These are phyloP conservation scores for Amylocarpus encephaloides DNA, from an alignment of 2,329 filamentous ascomycete genomes.

Conservation along the genomic window DNA sequence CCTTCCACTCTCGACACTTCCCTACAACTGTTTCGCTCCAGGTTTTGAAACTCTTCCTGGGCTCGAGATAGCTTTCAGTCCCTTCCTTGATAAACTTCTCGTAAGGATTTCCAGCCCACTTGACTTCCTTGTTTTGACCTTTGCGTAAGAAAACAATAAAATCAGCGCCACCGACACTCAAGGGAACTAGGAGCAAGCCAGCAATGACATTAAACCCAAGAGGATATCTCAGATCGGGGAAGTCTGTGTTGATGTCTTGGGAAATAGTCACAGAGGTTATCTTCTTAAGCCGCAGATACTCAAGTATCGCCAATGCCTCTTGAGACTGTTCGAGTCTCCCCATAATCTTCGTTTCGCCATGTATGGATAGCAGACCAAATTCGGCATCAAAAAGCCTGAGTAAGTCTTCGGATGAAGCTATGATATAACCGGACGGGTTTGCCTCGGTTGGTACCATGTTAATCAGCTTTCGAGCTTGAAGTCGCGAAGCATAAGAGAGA, in stretches of 20 bases:
- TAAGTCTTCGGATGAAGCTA: conserved; percentile 81
- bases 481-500: conserved; percentile 74
- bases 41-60: conserved; percentile 69
- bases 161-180: conserved; percentile 59
- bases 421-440: conserved; percentile 84
- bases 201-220: conserved; percentile 75
- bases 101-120: conserved; percentile 77
- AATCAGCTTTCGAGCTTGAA: conserved; percentile 83
- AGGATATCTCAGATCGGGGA: conserved; percentile 72
- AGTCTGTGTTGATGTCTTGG: conserved; percentile 68
- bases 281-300: conserved; percentile 72
- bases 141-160: conserved; percentile 72
- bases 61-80: conserved; percentile 68
- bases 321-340: conserved; percentile 70
- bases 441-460: conserved; percentile 74
- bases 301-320: conserved; percentile 75
- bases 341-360: conserved; percentile 82
- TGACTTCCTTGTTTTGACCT: conserved; percentile 68
- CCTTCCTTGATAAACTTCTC: conserved; percentile 70
- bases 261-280: conserved; percentile 72
- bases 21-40: conserved; percentile 79
- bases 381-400: conserved; percentile 81
- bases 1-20: conserved; percentile 80
- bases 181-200: conserved; percentile 73
- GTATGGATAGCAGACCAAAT: conserved; percentile 76